Base-by-base conservation (phyloP, 352 stramenopile species). In the Phytopythium kandeliae region DNA sequence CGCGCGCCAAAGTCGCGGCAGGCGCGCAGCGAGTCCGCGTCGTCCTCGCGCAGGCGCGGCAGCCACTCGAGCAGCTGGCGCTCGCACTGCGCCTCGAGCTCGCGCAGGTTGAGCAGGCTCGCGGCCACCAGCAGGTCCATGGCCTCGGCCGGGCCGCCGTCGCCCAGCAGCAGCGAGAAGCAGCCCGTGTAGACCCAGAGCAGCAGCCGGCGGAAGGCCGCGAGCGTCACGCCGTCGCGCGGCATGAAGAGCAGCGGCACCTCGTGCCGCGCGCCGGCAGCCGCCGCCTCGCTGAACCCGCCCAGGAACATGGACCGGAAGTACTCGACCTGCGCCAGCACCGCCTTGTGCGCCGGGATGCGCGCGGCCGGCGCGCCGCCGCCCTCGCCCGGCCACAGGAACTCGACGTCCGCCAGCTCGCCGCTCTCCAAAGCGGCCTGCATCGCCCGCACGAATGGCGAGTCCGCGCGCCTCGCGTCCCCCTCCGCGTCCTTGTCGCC, bases 291-390 rank as follows among this genome's bases (percentile, higher is more conserved):
- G 35, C 76, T 81, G 40, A 92, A 92, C 16, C 81, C 74, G n/a
- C 78, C 81, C 4, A 77, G 75, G 48, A 92, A 88, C 78, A 92
- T 89, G 9, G 73, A 83, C 34, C 72, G 77, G 57, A 90, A 92
- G 61, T 92, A 92, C 17, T 83, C 63, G n/a, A 89, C 77, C 46
- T 89, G 74, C 0, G 73, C 75, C 13, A 92, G 66, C 28, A 92
- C 63, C 19, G 73, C 77, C 56, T 86, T 86, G 54, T 92, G 81
- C 12, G 74, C 81, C 5, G 71, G 74, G 21, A 92, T 42, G 11
- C 67, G 64, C 50, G 64, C 69, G 24, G 36, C 48, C 12, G 63
- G 45, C 25, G n/a, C n/a, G n/a, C n/a, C n/a, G n/a, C 60, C 54
- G 1, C 60, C 64, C 8, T 67, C 47, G 11, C 68, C 54, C n/a